Conservation (phyloP, 192 early-diverging fungal genomes). For the Chytriomyces sp. region DNA sequence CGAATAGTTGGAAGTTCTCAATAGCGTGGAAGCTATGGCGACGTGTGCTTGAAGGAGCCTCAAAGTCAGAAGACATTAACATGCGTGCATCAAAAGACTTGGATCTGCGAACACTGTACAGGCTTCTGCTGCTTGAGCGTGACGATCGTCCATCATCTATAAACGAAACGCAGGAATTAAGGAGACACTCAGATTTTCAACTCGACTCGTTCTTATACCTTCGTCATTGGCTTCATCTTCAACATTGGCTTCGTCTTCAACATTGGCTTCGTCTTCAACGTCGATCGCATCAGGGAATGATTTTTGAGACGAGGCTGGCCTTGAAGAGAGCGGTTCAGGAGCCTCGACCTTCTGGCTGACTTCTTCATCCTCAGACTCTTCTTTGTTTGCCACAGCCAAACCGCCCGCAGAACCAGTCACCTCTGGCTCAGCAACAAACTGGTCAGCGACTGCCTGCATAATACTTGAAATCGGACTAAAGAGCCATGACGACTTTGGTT, state of each 20-base stretch:
- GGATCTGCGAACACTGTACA: no score
- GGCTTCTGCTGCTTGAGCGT: no score
- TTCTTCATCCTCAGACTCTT: not conserved
- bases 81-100: no score
- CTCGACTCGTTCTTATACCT: no score
- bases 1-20: not conserved
- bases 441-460: not conserved
- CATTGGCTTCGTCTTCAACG: not conserved
- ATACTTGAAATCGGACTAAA: conserved; percentile 3
- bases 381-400: not conserved
- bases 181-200: no score
- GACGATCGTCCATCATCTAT: no score
- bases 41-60: not conserved
- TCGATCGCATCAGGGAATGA: no score
- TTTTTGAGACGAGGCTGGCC: no score
- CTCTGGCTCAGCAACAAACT: conserved; percentile 2
- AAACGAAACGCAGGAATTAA: no score
- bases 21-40: conserved; percentile 1
- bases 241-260: not conserved
- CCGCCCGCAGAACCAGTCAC: not conserved
- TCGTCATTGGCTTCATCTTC: not conserved
- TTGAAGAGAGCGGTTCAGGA: no score
- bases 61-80: no score
- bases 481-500: conserved; percentile 5
- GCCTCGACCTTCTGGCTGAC: not conserved